Evolutionary conservation across 768 basidiomycete species (phyloP), one percentile per base, ranked within the genome.

Genomic region (Russula vinacea): DNA sequence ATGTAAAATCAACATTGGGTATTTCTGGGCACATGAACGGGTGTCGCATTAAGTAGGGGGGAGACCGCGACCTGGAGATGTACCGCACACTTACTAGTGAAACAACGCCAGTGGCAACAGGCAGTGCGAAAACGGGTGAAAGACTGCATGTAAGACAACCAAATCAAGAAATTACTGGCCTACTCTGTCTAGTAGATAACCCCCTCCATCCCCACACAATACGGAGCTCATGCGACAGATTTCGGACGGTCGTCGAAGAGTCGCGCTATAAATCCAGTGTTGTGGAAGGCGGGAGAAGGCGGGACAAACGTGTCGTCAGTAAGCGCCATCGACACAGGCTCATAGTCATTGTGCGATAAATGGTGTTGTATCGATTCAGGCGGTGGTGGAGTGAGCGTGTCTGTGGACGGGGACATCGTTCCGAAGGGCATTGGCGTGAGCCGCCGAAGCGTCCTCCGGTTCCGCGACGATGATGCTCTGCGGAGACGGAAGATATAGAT

Each of bases 241-340:
- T 52, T 62, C 22, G 68, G 63, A 32, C 67, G 60, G 47, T 58
- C 55, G 14, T 52, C 62, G 14, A 61, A 32, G 59, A 54, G 69
- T 68, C 32, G 68, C 35, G 14, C 51, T 52, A 53, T 56, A 8
- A 44, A 22, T n/a, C 60, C 42, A 16, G 60, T 42, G 3, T 55
- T 35, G 49, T 56, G 65, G 72, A 75, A 76, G 16, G 74, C 70
- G 2, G 76, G 74, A 5, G 71, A 71, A 39, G 76, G 76, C 37
- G 76, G 74, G 9, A 73, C 71, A 67, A 76, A 76, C 26, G 76
- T 74, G 70, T 76, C 76, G 22, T 76, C 76, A 24, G 72, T 73
- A 56, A 75, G 70, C 44, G 75, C 74, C 73, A 86, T 84, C 26
- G 89, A 89, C 58, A 91, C 87, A 2, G 89, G 89, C 70, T 89